Evolutionary conservation across 805 yeast species (phyloP).

Genomic region (Metschnikowia arizonensis): DNA sequence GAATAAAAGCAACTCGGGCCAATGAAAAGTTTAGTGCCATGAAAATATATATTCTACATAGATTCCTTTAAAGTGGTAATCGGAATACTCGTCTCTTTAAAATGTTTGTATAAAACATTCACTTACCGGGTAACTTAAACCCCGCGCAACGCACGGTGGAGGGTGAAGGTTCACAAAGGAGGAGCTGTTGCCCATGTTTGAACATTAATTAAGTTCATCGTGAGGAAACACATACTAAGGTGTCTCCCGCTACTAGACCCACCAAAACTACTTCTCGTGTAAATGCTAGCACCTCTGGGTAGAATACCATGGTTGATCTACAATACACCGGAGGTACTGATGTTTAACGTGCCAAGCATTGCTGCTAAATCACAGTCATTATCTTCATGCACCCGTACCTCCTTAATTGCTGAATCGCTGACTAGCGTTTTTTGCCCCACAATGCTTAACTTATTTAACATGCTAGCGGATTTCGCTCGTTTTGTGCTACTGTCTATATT

Average conservation of each 20-base stretch:
- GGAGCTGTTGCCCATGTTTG: no score
- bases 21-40: background rate
- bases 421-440: background rate
- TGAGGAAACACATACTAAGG: no score
- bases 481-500: slow-evolving; percentile 6
- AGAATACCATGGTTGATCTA: no score
- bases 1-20: slow-evolving; percentile 14
- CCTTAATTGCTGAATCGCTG: background rate
- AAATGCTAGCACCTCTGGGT: no score
- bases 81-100: background rate
- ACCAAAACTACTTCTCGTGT: no score
- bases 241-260: no score
- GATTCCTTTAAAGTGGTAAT: background rate
- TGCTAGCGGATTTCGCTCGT: slow-evolving; percentile 5
- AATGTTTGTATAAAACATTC: no score
- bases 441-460: background rate
- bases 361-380: background rate
- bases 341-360: no score
- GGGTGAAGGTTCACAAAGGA: no score
- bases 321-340: no score
- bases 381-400: background rate
- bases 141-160: background rate
- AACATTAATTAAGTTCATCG: no score
- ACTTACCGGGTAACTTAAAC: no score
- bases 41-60: slow-evolving; percentile 1